Evolutionary conservation across 345 rosid species (phyloP).

Genomic region (Psidium friedrichsthalianum): DNA sequence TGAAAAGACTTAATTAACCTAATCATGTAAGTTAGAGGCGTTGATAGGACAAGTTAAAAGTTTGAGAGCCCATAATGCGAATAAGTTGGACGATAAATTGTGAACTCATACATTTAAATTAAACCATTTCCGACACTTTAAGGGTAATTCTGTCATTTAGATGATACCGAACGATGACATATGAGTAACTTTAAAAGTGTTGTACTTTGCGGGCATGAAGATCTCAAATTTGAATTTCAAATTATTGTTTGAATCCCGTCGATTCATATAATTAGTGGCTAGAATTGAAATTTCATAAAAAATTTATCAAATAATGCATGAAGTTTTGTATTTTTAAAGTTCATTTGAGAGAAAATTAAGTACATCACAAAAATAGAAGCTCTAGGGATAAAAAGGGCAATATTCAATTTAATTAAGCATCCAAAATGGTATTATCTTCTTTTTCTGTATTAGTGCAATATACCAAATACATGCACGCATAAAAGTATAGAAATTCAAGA

Average conservation of each 20-base stretch:
- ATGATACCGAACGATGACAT: background rate
- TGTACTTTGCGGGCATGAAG: background rate
- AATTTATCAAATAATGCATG: background rate
- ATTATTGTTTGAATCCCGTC: background rate
- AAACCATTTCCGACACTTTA: background rate
- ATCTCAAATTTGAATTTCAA: background rate
- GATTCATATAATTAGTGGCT: background rate
- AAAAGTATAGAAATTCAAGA: background rate
- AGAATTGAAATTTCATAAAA: background rate
- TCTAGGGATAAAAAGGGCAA: background rate
- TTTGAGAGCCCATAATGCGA: background rate
- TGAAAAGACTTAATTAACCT: background rate
- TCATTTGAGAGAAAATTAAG: background rate
- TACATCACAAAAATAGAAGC: background rate
- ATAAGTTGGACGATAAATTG: background rate
- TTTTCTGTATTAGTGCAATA: background rate
- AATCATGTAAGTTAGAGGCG: background rate
- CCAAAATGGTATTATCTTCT: background rate
- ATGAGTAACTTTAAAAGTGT: background rate
- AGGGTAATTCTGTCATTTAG: background rate
- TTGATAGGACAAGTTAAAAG: background rate
- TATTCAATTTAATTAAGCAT: background rate
- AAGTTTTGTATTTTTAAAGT: background rate
- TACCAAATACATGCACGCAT: fast-evolving
- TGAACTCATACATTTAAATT: background rate